Conservation (phyloP, 2,329 filamentous ascomycete genomes). For the Epichloe sibirici region DNA sequence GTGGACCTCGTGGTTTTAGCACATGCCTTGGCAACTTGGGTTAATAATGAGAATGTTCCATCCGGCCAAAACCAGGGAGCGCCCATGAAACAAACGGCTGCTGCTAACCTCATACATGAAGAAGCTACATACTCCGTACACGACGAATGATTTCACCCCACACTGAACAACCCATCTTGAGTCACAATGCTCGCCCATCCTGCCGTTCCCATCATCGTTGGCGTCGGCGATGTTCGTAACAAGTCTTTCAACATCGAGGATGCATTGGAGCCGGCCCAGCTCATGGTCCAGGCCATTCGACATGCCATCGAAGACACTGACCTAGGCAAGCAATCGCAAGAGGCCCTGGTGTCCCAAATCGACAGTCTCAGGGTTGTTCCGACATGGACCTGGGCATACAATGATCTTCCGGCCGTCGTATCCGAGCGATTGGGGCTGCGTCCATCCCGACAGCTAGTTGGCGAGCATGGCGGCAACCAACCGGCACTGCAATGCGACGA, state of each 20-base stretch:
- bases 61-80: no score
- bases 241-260: constrained; percentile 31
- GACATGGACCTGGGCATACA: constrained; percentile 56
- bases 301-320: constrained; percentile 37
- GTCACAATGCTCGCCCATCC: not conserved
- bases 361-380: constrained; percentile 48
- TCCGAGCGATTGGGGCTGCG: constrained; percentile 34
- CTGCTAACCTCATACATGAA: no score
- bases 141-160: no score
- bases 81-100: no score
- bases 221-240: constrained; percentile 51
- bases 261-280: constrained; percentile 44
- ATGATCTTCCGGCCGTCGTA: constrained; percentile 43
- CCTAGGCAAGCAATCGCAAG: constrained; percentile 9
- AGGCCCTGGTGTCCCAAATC: constrained; percentile 19
- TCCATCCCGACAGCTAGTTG: constrained; percentile 35
- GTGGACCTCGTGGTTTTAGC: no score
- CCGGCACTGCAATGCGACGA: constrained; percentile 52
- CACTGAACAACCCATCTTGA: no score
- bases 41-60: no score
- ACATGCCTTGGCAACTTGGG: no score
- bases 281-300: constrained; percentile 45
- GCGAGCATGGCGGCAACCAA: constrained; percentile 50
- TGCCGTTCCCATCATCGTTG: constrained; percentile 42
- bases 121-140: no score